phyloP scores from a whole-genome alignment of 1,139 yeast genomes.

The Zygoascus sp. region DNA sequence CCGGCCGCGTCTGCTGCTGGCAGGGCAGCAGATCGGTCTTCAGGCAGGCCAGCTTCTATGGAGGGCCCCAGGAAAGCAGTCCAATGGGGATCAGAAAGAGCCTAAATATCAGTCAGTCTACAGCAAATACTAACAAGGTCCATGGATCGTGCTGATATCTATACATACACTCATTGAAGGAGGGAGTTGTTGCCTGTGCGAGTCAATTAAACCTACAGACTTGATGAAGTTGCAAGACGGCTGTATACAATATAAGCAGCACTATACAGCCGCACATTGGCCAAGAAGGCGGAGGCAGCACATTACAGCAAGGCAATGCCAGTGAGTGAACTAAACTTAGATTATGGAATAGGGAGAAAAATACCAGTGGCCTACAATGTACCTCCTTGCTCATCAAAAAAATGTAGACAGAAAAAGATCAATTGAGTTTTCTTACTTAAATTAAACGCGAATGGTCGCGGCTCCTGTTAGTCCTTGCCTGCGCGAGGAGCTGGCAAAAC shows the following conservation, averaged over 20 bases:
- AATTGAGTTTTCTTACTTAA: too few relatives aligned
- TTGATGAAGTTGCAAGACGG: background rate
- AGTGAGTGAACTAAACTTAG: background rate
- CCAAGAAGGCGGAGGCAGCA: background rate
- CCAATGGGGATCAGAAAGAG: slow-evolving; percentile 22
- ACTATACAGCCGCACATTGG: background rate
- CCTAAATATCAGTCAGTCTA: too few relatives aligned
- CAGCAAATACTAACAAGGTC: too few relatives aligned
- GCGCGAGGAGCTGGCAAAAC: slow-evolving; percentile 20
- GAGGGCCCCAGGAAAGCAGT: slow-evolving; percentile 31
- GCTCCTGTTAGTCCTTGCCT: slow-evolving; percentile 33
- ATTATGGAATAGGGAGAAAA: too few relatives aligned
- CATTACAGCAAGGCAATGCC: background rate
- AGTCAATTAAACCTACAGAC: background rate
- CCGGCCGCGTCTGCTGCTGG: slow-evolving; percentile 8
- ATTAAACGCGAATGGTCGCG: too few relatives aligned
- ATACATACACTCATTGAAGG: slow-evolving; percentile 1
- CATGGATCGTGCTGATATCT: background rate
- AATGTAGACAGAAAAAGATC: too few relatives aligned
- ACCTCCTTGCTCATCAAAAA: too few relatives aligned
- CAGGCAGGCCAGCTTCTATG: slow-evolving; percentile 12
- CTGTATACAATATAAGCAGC: background rate
- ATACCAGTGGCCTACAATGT: too few relatives aligned
- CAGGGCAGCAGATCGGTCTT: background rate
- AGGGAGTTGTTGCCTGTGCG: too few relatives aligned